Conservation (phyloP, 805 yeast genomes). For the Schwanniomyces vanrijiae region DNA sequence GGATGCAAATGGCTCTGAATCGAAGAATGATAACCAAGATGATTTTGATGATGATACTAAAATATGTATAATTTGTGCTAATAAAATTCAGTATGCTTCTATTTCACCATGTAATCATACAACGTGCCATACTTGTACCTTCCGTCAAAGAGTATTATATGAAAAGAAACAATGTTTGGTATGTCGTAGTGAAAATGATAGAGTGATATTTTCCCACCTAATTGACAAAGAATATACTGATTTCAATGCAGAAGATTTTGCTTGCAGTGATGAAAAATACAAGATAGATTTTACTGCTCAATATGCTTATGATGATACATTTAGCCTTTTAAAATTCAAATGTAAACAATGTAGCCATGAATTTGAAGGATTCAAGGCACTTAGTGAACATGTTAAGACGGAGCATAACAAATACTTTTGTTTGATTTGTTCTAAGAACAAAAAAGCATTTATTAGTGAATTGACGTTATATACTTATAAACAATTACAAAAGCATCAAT, state of each 20-base stretch:
- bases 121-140: conserved; percentile 79
- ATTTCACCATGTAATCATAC: conserved; percentile 81
- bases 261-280: conserved; percentile 40
- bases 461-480: conserved; percentile 58
- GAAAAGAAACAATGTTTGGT: conserved; percentile 73
- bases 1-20: conserved; percentile 10
- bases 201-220: conserved; percentile 58
- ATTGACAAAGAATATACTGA: conserved; percentile 37
- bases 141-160: conserved; percentile 81
- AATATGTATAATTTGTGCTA: conserved; percentile 83
- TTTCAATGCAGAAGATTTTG: conserved; percentile 29
- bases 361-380: conserved; percentile 52
- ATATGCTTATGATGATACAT: conserved; percentile 47
- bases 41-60: conserved; percentile 37
- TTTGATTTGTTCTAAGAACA: conserved; percentile 72
- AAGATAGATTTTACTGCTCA: conserved; percentile 61
- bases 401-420: conserved; percentile 69
- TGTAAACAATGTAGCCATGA: conserved; percentile 48
- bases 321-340: conserved; percentile 49
- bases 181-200: conserved; percentile 72
- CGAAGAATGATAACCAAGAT: conserved; percentile 19
- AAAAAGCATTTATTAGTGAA: conserved; percentile 76
- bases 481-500: conserved; percentile 68
- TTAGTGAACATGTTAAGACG: conserved; percentile 64
- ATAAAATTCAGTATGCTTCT: conserved; percentile 60